These are phyloP conservation scores for Leishmania amazonensis DNA, from an alignment of 208 protist genomes.

Conservation along the genomic window DNA sequence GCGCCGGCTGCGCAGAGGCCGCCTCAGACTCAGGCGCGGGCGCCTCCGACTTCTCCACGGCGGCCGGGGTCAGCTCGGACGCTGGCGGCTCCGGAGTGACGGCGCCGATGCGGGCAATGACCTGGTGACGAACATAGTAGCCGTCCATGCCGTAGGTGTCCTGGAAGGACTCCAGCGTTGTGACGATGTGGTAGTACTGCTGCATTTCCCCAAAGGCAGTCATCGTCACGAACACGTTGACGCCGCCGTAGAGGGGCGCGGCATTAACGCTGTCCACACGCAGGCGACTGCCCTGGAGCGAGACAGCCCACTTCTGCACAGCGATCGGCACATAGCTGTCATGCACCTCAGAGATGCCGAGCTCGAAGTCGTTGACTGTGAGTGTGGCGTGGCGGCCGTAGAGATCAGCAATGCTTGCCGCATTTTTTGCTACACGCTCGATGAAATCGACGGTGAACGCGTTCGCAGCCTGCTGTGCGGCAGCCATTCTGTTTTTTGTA, in stretches of 20 bases:
- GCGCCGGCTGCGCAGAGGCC: constrained; percentile 19
- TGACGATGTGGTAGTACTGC: constrained; percentile 84
- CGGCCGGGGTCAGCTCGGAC: constrained; percentile 26
- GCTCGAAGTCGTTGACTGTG: constrained; percentile 83
- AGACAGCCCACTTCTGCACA: constrained; percentile 58
- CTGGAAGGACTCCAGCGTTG: constrained; percentile 69
- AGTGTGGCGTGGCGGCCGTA: constrained; percentile 67
- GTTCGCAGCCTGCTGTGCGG: constrained; percentile 75
- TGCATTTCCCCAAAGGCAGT: constrained; percentile 48
- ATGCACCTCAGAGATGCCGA: constrained; percentile 59
- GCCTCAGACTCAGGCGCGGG: constrained; percentile 34
- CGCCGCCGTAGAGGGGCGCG: constrained; percentile 66
- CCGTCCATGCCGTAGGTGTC: constrained; percentile 50
- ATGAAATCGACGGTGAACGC: constrained; percentile 84
- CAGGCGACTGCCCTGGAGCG: constrained; percentile 67
- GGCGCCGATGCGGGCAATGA: constrained; percentile 71
- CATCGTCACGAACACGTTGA: constrained; percentile 73
- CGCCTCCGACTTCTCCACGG: constrained; percentile 29
- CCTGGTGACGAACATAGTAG: constrained; percentile 86
- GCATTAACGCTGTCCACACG: constrained; percentile 72
- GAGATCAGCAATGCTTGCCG: constrained; percentile 56
- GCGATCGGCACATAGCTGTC: constrained; percentile 46
- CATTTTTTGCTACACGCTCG: constrained; percentile 74
- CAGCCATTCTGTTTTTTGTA: constrained; percentile 41
- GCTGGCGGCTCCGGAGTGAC: constrained; percentile 37